phyloP scores from a whole-genome alignment of 2,329 filamentous ascomycete genomes.

The Fusarium devonianum region DNA sequence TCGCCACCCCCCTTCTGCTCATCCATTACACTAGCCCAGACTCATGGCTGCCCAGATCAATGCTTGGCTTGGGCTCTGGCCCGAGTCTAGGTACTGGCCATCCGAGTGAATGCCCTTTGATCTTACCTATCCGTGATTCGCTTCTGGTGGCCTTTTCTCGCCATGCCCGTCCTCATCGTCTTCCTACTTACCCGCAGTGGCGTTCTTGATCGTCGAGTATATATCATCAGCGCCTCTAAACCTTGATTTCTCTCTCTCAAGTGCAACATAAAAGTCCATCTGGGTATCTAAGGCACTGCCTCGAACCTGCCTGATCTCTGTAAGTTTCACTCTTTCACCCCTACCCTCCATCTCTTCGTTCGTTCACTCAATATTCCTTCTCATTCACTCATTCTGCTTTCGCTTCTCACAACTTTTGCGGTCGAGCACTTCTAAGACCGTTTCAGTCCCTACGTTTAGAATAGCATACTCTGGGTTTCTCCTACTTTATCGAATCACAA shows the following conservation, averaged over 20 bases:
- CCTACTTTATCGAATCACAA: not conserved
- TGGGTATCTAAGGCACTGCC: constrained; percentile 21
- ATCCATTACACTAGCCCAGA: constrained; percentile 5
- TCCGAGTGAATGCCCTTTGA: constrained; percentile 5
- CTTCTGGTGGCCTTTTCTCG: constrained; percentile 18
- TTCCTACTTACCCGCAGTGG: constrained; percentile 20
- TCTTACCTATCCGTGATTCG: constrained; percentile 5
- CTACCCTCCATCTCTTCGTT: constrained; percentile 10
- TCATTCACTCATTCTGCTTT: constrained; percentile 14
- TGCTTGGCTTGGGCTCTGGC: constrained; percentile 10
- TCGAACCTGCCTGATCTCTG: constrained; percentile 10
- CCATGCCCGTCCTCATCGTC: constrained; percentile 26
- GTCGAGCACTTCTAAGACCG: constrained; percentile 11
- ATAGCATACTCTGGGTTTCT: not conserved
- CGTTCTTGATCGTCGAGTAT: constrained; percentile 14
- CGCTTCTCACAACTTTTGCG: constrained; percentile 11
- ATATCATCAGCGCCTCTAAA: constrained; percentile 21
- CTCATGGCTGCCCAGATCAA: constrained; percentile 10
- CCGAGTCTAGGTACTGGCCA: constrained; percentile 12
- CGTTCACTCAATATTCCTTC: constrained; percentile 15
- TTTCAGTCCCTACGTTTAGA: constrained; percentile 17
- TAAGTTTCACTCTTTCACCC: constrained; percentile 5
- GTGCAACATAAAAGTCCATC: constrained; percentile 14
- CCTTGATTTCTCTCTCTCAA: constrained; percentile 16
- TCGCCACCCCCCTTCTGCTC: constrained; percentile 22